Percentiles rank a stretch among this genome's conserved stretches.
phyloP scores from a whole-genome alignment of 169 alveolate species.

The Perkinsus chesapeaki region DNA sequence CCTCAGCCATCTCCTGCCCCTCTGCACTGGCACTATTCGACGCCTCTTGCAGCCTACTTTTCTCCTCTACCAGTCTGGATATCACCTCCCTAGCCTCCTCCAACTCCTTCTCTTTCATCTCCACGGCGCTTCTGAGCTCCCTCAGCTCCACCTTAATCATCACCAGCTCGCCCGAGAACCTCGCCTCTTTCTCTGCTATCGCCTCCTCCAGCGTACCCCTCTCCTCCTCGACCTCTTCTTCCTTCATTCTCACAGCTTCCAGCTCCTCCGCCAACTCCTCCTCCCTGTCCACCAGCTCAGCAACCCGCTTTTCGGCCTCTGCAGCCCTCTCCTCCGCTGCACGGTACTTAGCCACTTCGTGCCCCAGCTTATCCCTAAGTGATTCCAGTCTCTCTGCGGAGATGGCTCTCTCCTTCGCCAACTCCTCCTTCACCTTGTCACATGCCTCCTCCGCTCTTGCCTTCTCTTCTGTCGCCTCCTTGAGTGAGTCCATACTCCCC shows the following conservation, averaged over 20 bases:
- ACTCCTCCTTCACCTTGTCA: background rate
- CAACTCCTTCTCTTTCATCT: background rate
- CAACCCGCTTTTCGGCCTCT: too few species aligned
- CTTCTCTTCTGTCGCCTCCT: background rate
- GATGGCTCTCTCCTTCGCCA: background rate
- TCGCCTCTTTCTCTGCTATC: background rate
- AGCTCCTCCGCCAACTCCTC: background rate
- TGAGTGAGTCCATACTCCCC: background rate
- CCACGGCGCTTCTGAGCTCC: background rate
- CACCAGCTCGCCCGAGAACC: background rate
- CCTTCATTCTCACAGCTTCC: background rate
- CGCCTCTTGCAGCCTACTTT: background rate
- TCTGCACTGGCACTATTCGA: background rate
- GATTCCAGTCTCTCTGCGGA: background rate
- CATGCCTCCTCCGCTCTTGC: background rate
- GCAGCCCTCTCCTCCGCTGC: background rate
- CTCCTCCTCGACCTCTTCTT: background rate
- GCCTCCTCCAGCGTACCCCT: background rate
- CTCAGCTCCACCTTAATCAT: background rate
- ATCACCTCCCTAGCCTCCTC: background rate
- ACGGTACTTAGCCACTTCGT: background rate
- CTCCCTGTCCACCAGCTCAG: background rate
- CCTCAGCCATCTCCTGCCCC: background rate
- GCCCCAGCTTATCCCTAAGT: background rate
- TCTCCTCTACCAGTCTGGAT: background rate